phyloP scores from a whole-genome alignment of 306 rosid species.

The Quercus ilex region DNA sequence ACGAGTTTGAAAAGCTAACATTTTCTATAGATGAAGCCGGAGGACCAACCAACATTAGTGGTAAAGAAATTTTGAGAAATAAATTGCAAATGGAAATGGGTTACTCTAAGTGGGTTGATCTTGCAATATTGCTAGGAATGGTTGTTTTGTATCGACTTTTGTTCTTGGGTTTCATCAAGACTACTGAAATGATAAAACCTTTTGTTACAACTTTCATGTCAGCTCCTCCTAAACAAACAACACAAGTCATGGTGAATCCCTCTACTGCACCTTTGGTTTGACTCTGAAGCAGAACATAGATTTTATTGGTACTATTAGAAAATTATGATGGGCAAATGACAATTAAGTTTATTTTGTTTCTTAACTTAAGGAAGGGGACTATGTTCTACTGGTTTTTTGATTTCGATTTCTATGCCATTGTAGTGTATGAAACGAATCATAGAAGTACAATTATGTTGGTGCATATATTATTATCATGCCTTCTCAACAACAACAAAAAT shows the following conservation, averaged over 20 bases:
- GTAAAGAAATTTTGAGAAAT: slow-evolving; percentile 31
- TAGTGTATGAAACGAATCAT: too few species aligned
- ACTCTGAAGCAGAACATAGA: too few species aligned
- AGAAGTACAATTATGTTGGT: too few species aligned
- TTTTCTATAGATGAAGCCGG: background rate
- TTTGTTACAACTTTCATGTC: slow-evolving; percentile 8
- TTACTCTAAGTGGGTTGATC: slow-evolving; percentile 71
- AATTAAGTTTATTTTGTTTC: too few species aligned
- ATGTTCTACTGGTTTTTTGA: too few species aligned
- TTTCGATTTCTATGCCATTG: too few species aligned
- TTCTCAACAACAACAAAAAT: too few species aligned
- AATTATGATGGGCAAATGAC: too few species aligned
- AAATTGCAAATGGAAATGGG: slow-evolving; percentile 43
- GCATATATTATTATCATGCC: too few species aligned
- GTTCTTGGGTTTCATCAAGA: slow-evolving; percentile 46
- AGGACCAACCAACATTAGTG: background rate
- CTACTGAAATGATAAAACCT: slow-evolving; percentile 42
- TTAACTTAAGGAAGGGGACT: too few species aligned
- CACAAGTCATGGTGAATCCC: slow-evolving; percentile 16
- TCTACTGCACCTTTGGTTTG: background rate
- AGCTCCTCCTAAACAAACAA: background rate
- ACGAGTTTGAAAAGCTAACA: slow-evolving; percentile 39
- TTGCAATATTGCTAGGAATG: slow-evolving; percentile 55
- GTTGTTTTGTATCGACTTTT: slow-evolving; percentile 38
- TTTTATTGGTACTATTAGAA: too few species aligned